Percentiles rank a stretch among this genome's conserved stretches.
These are phyloP conservation scores for Ceratocystis papillata DNA, from an alignment of 2,329 filamentous ascomycete genomes.

Conservation along the genomic window DNA sequence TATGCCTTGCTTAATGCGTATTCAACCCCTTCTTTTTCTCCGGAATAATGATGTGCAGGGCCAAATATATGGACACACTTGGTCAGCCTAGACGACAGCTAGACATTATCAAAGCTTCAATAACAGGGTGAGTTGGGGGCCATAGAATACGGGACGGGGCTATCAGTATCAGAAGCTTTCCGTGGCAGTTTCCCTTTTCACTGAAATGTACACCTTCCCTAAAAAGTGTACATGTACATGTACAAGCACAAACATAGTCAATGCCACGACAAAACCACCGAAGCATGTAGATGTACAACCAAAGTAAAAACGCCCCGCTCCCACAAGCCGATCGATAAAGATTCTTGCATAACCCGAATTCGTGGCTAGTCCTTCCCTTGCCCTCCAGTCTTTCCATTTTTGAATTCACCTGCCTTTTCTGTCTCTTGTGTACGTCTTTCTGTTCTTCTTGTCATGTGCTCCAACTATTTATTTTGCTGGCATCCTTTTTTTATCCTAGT, in stretches of 20 bases:
- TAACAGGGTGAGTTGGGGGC: background rate
- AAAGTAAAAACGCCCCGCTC: background rate
- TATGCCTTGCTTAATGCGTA: too few relatives aligned
- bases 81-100: background rate
- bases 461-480: background rate
- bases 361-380: background rate
- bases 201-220: background rate
- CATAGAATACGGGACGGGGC: background rate
- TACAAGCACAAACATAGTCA: background rate
- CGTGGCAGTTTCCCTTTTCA: background rate
- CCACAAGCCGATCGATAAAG: background rate
- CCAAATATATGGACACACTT: constrained; percentile 1
- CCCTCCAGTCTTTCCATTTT: background rate
- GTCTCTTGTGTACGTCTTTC: background rate
- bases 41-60: background rate
- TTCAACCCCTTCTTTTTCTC: background rate
- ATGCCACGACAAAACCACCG: background rate
- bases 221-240: background rate
- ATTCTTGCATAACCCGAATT: background rate
- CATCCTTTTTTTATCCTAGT: background rate
- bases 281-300: background rate
- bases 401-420: background rate
- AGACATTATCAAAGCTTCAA: background rate
- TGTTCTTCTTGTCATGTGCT: background rate
- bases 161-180: background rate